Evolutionary conservation across 768 basidiomycete species (phyloP), one percentile per base, ranked within the genome.

Genomic region (Mycena pura): DNA sequence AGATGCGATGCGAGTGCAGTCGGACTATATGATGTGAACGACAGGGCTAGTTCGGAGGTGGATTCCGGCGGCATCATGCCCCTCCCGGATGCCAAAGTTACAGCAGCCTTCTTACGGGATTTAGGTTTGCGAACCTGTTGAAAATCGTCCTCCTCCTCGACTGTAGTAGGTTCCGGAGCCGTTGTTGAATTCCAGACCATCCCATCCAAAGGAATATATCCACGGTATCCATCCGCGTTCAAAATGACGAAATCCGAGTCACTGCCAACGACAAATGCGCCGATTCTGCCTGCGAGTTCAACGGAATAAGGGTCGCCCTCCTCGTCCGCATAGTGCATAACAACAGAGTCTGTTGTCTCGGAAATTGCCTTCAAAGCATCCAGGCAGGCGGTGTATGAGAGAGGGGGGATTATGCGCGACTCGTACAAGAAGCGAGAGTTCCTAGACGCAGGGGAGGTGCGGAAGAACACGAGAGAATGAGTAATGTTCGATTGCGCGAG

Each of bases 261-360:
- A 60, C 81, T 86, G 22, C 89, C 91, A 0, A 87, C 80, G 44
- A 95, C 91, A 65, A 89, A 94, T 31, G 85, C 93, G 9, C 83
- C 80, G 11, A 93, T 73, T 46, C 84, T 81, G 14, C 86, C 92
- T 10, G 93, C 93, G 8, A 95, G 80, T 66, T 92, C 92, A 6
- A 94, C 92, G n/a, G 89, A 87, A 66, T 86, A 92, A 3, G 91
- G 90, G 72, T 93, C 92, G 10, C 85, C 91, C 72, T 94, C 92
- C 73, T 88, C 88, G 65, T 93, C 91, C 6, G 92, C 91, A 62
- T 88, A 88, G 71, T 89, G 85, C 7, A 92, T 66, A 38, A 86
- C 76, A 19, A 92, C 69, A 6, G 67, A 65, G 19, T 76, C 65
- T 2, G 72, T 75, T 14, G 65, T 60, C n/a, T 73, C 64, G 50